Percentiles rank a stretch among this genome's conserved stretches.
phyloP scores from a whole-genome alignment of 1,139 yeast genomes.

The Groenewaldozyma sp. region DNA sequence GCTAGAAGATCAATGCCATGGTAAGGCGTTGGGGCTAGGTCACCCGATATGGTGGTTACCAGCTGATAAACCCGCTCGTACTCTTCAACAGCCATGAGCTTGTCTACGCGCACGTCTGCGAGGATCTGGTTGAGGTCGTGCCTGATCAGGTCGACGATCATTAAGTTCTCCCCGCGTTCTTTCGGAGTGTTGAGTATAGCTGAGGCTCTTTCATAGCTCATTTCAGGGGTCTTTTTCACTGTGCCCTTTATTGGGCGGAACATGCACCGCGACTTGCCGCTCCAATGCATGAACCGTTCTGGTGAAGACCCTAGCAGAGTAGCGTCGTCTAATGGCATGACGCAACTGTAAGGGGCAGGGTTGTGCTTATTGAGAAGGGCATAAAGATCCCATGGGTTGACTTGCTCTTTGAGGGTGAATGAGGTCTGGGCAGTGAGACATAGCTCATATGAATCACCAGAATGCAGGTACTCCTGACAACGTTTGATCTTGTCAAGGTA shows the following conservation, averaged over 20 bases:
- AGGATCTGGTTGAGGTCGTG: slow-evolving; percentile 76
- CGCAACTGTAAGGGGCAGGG: slow-evolving; percentile 92
- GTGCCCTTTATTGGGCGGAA: slow-evolving; percentile 96
- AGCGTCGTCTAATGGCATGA: slow-evolving; percentile 63
- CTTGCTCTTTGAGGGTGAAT: slow-evolving; percentile 33
- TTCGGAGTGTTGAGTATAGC: slow-evolving; percentile 70
- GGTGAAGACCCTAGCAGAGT: slow-evolving; percentile 82
- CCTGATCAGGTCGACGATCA: slow-evolving; percentile 93
- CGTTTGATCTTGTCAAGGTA: slow-evolving; percentile 49
- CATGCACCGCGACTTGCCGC: slow-evolving; percentile 46
- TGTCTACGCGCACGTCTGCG: slow-evolving; percentile 59
- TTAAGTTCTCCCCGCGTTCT: slow-evolving; percentile 89
- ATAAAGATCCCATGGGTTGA: slow-evolving; percentile 69
- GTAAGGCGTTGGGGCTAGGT: slow-evolving; percentile 33
- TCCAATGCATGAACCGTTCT: slow-evolving; percentile 85
- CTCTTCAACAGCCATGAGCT: slow-evolving; percentile 87
- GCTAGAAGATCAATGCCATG: slow-evolving; percentile 72
- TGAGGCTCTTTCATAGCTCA: slow-evolving; percentile 47
- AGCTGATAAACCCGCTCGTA: slow-evolving; percentile 84
- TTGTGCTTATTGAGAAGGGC: slow-evolving; percentile 60
- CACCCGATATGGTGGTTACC: slow-evolving; percentile 80
- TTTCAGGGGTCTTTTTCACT: slow-evolving; percentile 49
- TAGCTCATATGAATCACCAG: slow-evolving; percentile 91
- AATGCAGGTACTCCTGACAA: slow-evolving; percentile 61
- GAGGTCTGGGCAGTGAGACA: slow-evolving; percentile 79